phyloP scores from a whole-genome alignment of 257 asterid species.

The Leonotis leonurus region DNA sequence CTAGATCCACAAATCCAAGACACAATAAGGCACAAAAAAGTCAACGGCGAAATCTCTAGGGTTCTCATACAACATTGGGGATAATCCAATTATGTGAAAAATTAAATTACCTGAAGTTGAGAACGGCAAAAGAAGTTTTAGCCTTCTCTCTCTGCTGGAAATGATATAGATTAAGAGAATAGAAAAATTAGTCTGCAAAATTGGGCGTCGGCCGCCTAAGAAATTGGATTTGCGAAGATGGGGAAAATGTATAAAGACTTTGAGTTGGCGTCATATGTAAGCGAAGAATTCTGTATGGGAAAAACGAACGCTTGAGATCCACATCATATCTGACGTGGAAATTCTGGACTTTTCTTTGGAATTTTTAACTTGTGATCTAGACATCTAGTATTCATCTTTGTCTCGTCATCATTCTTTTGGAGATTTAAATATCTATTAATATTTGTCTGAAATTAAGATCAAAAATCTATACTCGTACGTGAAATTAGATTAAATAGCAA shows the following conservation, averaged over 20 bases:
- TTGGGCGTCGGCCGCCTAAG: background rate
- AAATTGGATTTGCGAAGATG: background rate
- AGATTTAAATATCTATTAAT: too few relatives aligned
- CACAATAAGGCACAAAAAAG: background rate
- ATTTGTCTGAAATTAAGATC: too few relatives aligned
- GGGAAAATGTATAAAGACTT: background rate
- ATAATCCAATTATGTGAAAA: background rate
- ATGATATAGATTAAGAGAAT: background rate
- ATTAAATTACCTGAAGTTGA: slow-evolving; percentile 20
- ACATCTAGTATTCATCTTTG: too few relatives aligned
- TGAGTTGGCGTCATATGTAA: slow-evolving; percentile 28
- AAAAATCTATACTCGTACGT: too few relatives aligned
- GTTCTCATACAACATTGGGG: background rate
- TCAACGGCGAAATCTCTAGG: slow-evolving; percentile 10
- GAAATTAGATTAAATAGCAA: too few relatives aligned
- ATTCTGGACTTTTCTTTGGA: too few relatives aligned
- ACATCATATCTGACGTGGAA: slow-evolving; percentile 16
- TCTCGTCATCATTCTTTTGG: too few relatives aligned
- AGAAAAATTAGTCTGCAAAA: background rate
- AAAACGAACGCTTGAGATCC: background rate
- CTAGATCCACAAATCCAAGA: slow-evolving; percentile 22
- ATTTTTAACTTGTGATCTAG: too few relatives aligned
- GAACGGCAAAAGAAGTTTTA: slow-evolving; percentile 9
- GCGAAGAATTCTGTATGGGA: slow-evolving; percentile 17
- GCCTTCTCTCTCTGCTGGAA: background rate